phyloP scores from a whole-genome alignment of 208 protist genomes.

The Ichthyophonus hoferi region DNA sequence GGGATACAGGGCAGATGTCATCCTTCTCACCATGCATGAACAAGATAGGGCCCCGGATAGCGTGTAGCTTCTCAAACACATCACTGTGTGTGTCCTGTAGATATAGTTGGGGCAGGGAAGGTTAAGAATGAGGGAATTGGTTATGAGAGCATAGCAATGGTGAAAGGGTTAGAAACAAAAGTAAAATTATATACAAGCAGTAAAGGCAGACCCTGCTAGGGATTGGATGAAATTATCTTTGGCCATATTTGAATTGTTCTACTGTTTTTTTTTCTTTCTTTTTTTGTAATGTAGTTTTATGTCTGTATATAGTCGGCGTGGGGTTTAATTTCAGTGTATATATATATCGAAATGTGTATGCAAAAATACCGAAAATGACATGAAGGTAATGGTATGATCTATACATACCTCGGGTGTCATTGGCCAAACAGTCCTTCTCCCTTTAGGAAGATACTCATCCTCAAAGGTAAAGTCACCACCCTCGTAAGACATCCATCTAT shows the following conservation, averaged over 20 bases:
- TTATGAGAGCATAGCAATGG: neutral
- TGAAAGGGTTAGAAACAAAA: neutral
- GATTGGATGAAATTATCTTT: no score
- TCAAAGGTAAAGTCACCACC: conserved; percentile 36
- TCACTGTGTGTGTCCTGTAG: neutral
- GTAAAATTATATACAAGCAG: no score
- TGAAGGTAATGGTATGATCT: no score
- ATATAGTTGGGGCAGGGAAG: neutral
- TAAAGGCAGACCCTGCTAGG: no score
- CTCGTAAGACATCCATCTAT: conserved; percentile 24
- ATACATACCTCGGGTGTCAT: no score
- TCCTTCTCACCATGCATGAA: conserved; percentile 36
- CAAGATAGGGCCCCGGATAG: neutral
- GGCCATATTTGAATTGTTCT: no score
- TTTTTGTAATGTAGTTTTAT: no score
- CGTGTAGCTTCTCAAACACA: neutral
- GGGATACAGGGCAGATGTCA: conserved; percentile 33
- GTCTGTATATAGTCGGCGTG: no score
- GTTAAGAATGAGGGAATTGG: neutral
- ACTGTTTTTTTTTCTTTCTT: no score
- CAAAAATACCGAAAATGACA: no score
- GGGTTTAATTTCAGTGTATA: no score
- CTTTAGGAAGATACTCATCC: conserved; percentile 14
- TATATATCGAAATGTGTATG: no score
- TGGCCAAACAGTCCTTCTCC: neutral